Evolutionary conservation across 768 basidiomycete genomes (phyloP).

Genomic region (Galerina marginata): DNA sequence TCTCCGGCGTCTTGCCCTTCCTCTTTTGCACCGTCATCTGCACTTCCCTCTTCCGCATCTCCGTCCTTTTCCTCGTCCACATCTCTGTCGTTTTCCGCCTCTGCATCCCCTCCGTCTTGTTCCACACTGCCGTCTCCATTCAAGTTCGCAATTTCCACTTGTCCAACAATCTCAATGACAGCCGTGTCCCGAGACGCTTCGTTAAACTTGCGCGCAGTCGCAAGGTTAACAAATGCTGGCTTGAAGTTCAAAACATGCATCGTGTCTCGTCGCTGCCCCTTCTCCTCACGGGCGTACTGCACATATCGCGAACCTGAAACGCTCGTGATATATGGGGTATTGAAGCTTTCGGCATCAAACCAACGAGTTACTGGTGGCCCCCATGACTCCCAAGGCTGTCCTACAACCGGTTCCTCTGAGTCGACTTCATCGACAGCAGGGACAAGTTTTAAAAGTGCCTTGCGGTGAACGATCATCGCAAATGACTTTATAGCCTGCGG

Average conservation of each 20-base stretch:
- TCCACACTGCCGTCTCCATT: too few species aligned
- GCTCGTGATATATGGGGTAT: neutral
- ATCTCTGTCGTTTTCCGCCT: too few species aligned
- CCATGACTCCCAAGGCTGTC: conserved; percentile 6
- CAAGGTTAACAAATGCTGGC: too few species aligned
- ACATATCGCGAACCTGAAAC: conserved; percentile 7
- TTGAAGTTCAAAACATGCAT: too few species aligned
- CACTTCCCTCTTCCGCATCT: too few species aligned
- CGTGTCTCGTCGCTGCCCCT: too few species aligned
- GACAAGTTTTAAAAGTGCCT: neutral
- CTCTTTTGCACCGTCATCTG: too few species aligned
- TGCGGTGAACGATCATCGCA: neutral
- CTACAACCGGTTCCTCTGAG: neutral
- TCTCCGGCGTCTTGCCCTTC: too few species aligned
- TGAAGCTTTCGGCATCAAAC: neutral
- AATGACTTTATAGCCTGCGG: neutral
- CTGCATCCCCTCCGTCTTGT: too few species aligned
- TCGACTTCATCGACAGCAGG: neutral
- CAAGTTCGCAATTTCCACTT: too few species aligned
- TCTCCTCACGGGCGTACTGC: neutral
- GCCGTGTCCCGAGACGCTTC: neutral
- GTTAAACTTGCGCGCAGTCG: too few species aligned
- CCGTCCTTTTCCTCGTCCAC: too few species aligned
- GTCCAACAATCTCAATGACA: neutral
- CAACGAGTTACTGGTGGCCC: conserved; percentile 10